Base-by-base conservation (phyloP, 2,329 filamentous ascomycete genomes). In the Escovopsis weberi region DNA sequence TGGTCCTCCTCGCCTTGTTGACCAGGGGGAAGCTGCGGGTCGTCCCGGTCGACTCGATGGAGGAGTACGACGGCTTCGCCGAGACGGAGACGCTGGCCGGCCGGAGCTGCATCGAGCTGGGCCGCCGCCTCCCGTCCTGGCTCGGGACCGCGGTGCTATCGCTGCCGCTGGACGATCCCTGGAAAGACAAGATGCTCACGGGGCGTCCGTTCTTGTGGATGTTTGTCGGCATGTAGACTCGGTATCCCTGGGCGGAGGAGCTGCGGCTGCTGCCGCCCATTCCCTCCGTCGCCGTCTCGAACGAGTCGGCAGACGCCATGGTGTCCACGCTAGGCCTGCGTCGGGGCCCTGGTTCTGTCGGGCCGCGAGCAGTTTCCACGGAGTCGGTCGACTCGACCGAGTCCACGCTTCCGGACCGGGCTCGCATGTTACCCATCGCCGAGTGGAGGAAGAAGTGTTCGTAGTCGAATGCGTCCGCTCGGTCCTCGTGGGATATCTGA, bases 361-460 rank as follows among this genome's bases (percentile, higher is more conserved):
- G 73, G 59, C 18, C 77, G 9, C 72, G 66, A 2, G 76, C 74
- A 0, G 78, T 82, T 55, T 78, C 75, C 2, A 75, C 68, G 12
- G 78, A 81, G 44, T 68, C 72, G 36, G 75, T 72, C 0, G 77
- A 81, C 51, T 64, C 70, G 45, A 66, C 69, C 0, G 77, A 81
- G 51, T 64, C 70, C 45, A 66, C 69, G 53, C 78, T 80, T 40
- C 64, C 66, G 36, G 56, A 59, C 50, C 75, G 76, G 6, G 59
- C 48, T 43, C 52, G 78, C 55, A 86, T 80, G 2, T 74, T 86
- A 6, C 86, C 87, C 73, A 95, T 80, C 10, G 87, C 86, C 51
- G 85, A 94, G 59, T 95, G 87, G 12, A 95, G 70, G 59, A 94
- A 94, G 63, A 95, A 95, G 57, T 94, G 81, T 59, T 94, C 85